Base-by-base conservation (phyloP, 306 rosid species). In the Lathyrus tuberosus region DNA sequence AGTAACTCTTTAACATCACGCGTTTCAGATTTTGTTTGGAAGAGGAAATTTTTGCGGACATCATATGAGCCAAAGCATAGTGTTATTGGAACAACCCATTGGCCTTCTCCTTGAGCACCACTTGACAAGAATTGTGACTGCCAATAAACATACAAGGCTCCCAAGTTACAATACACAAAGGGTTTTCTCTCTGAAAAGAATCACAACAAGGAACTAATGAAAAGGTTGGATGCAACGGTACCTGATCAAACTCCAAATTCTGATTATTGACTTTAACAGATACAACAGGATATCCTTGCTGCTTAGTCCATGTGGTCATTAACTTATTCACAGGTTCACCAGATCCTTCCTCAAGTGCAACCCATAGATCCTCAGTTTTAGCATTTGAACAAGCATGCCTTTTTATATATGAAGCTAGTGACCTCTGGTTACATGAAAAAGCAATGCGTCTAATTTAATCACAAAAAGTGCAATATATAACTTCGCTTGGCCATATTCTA, bases 251-350 rank as follows among this genome's bases (percentile, higher is more conserved):
- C 88, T 83, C 91, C 87, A 93, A 78, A 48, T 85, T 86, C 72
- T 84, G 72, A 78, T 76, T 82, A 77, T 71, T 85, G 74, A 86
- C 65, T 67, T 83, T 78, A 74, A 90, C 87, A 56, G 91, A 82
- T 71, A 93, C 86, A 83, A 90, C 96, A 14, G 98, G 97, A 63
- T 93, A 93, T 64, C 98, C 97, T 68, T 76, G 82, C 82, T 93
- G 97, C 83, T 93, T 89, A 43, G 98, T 90, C 98, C 98, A 93
- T 13, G 97, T 83, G 82, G 81, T 70, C 98, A 93, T 90, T 70
- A 93, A 82, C 65, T 82, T 86, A 83, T 85, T 90, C 78, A 93
- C 96, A 46, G 96, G 93, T 81, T 90, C 87, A 68, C 96, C 91
- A 62, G 98, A 93, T 62, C 86, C 98, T 75, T 90, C 97, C 78